phyloP scores from a whole-genome alignment of 306 rosid species.

The Sechiopsis laciniata region DNA sequence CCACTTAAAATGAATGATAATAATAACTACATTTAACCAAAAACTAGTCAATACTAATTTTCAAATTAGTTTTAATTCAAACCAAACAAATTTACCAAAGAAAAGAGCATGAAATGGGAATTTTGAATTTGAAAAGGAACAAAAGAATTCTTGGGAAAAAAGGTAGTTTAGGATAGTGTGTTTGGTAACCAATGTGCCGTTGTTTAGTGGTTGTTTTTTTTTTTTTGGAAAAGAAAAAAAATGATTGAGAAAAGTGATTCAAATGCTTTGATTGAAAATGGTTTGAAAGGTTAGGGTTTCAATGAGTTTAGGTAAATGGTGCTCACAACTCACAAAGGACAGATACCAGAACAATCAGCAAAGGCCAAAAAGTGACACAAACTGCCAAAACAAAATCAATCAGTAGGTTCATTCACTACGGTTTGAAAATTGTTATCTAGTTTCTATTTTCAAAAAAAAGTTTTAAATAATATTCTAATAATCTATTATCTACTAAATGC shows the following conservation, averaged over 20 bases:
- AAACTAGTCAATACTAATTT: not conserved
- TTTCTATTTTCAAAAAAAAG: not conserved
- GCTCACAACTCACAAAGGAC: not conserved
- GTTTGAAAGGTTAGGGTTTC: not conserved
- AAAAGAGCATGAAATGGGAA: not conserved
- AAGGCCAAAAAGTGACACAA: not conserved
- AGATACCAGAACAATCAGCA: constrained; percentile 10
- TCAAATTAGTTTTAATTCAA: not conserved
- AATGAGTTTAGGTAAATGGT: constrained; percentile 12
- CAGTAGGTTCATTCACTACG: not conserved
- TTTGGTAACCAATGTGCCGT: constrained; percentile 1
- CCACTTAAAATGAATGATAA: too few species aligned
- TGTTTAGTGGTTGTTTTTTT: constrained; percentile 14
- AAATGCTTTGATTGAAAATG: not conserved
- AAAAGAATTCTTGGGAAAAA: not conserved
- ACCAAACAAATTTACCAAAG: not conserved
- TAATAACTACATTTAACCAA: too few species aligned
- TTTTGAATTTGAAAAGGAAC: constrained; percentile 7
- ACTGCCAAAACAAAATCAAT: constrained; percentile 13
- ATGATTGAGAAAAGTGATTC: constrained; percentile 7
- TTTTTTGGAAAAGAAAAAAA: too few species aligned
- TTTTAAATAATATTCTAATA: too few species aligned
- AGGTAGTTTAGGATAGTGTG: constrained; percentile 8
- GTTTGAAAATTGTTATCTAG: not conserved
- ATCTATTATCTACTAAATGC: not conserved